Conservation (phyloP, 495 filamentous ascomycete genomes). For the Neurospora cerealis region DNA sequence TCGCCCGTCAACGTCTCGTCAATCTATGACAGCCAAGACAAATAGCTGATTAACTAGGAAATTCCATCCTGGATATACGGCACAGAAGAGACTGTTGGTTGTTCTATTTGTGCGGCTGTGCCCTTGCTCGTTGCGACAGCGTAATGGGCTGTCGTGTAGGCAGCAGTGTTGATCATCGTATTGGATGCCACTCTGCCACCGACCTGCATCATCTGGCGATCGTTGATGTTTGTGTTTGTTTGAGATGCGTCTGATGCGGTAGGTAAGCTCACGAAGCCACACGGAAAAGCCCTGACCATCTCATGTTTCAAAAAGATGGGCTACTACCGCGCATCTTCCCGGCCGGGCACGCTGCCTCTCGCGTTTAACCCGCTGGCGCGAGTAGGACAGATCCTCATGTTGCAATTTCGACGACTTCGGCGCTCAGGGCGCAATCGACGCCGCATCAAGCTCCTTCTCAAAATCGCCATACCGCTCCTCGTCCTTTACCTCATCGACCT, state of each 20-base stretch:
- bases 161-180: not conserved
- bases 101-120: not conserved
- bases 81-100: not conserved
- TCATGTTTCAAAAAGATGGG: not conserved
- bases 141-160: not conserved
- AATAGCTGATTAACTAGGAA: not conserved
- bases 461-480: not conserved
- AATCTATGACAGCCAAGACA: not conserved
- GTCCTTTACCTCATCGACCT: slow-evolving; percentile 18
- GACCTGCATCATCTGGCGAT: not conserved
- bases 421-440: not conserved
- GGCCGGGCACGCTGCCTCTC: not conserved
- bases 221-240: not conserved
- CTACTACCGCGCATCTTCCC: not conserved
- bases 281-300: not conserved
- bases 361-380: not conserved
- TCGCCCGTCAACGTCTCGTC: not conserved
- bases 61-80: not conserved
- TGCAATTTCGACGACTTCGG: not conserved
- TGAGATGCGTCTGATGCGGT: not conserved
- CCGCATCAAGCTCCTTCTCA: not conserved
- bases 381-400: not conserved
- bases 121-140: not conserved
- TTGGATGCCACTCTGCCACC: not conserved
- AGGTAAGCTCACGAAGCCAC: not conserved